phyloP scores from a whole-genome alignment of 129 eudicot species.

The Pittosporum tobira region DNA sequence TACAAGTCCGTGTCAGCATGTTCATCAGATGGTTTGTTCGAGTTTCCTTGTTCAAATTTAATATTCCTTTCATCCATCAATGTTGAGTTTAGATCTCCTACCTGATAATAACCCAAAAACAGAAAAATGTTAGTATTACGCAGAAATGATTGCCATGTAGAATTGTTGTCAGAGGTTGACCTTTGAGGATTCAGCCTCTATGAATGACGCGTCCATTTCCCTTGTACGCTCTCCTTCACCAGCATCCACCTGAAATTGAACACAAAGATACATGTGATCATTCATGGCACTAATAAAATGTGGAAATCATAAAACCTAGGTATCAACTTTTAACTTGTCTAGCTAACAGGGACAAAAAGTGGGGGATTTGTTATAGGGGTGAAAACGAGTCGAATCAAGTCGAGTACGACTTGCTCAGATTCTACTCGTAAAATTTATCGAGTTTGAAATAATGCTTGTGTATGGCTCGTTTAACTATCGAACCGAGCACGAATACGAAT shows the following conservation, averaged over 20 bases:
- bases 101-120: slow-evolving; percentile 21
- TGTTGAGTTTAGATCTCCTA: slow-evolving; percentile 26
- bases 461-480: too few species aligned
- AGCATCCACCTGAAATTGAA: slow-evolving; percentile 27
- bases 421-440: too few species aligned
- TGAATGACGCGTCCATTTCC: slow-evolving; percentile 37
- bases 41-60: slow-evolving; percentile 46
- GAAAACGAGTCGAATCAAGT: too few species aligned
- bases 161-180: slow-evolving; percentile 16
- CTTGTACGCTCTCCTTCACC: slow-evolving; percentile 35
- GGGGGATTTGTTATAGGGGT: too few species aligned
- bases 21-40: slow-evolving; percentile 38
- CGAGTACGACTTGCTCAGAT: too few species aligned
- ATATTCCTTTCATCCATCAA: slow-evolving; percentile 19
- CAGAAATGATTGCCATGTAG: background rate
- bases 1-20: slow-evolving; percentile 30
- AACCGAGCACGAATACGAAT: too few species aligned
- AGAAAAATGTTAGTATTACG: background rate
- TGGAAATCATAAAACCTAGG: background rate
- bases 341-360: too few species aligned
- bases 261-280: background rate
- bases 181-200: slow-evolving; percentile 38
- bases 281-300: background rate
- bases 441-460: too few species aligned
- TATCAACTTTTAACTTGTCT: background rate